phyloP scores from a whole-genome alignment of 805 yeast genomes.

The Ogataea trehaloabstinens region DNA sequence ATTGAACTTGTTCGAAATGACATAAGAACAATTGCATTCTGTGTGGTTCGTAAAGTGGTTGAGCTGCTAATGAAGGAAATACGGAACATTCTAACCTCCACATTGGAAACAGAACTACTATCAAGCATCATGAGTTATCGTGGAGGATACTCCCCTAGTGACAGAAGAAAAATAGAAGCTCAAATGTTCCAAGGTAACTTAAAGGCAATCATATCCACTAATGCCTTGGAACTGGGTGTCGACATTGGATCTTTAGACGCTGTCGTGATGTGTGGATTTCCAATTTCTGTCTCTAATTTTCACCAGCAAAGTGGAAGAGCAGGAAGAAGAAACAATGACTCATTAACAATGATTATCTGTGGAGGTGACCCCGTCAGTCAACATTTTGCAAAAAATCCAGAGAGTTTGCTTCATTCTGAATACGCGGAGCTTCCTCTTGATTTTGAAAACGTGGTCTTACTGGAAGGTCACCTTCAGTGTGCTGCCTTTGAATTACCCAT shows the following conservation, averaged over 20 bases:
- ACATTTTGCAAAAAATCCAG: slow-evolving; percentile 70
- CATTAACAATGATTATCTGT: slow-evolving; percentile 81
- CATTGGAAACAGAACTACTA: slow-evolving; percentile 43
- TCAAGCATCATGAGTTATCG: slow-evolving; percentile 87
- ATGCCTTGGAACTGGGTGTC: slow-evolving; percentile 93
- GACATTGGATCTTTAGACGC: slow-evolving; percentile 93
- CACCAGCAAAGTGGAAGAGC: slow-evolving; percentile 98
- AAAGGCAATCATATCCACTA: slow-evolving; percentile 87
- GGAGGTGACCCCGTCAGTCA: slow-evolving; percentile 85
- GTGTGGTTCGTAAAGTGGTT: slow-evolving; percentile 81
- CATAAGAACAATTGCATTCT: slow-evolving; percentile 84
- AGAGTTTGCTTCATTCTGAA: slow-evolving; percentile 50
- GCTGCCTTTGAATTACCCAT: slow-evolving; percentile 88
- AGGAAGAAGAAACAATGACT: slow-evolving; percentile 83
- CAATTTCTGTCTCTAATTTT: slow-evolving; percentile 78
- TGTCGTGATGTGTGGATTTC: slow-evolving; percentile 90
- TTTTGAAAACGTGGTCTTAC: slow-evolving; percentile 56
- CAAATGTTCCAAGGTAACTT: slow-evolving; percentile 88
- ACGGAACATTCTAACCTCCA: slow-evolving; percentile 47
- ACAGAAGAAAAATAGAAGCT: slow-evolving; percentile 81
- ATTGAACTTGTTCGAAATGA: slow-evolving; percentile 61
- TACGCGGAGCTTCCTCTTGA: slow-evolving; percentile 61
- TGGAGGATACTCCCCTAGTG: slow-evolving; percentile 89
- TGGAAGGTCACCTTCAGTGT: slow-evolving; percentile 88
- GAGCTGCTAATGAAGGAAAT: slow-evolving; percentile 87